Evolutionary conservation across 257 asterid genomes (phyloP).

Genomic region (Osmanthus fragrans): DNA sequence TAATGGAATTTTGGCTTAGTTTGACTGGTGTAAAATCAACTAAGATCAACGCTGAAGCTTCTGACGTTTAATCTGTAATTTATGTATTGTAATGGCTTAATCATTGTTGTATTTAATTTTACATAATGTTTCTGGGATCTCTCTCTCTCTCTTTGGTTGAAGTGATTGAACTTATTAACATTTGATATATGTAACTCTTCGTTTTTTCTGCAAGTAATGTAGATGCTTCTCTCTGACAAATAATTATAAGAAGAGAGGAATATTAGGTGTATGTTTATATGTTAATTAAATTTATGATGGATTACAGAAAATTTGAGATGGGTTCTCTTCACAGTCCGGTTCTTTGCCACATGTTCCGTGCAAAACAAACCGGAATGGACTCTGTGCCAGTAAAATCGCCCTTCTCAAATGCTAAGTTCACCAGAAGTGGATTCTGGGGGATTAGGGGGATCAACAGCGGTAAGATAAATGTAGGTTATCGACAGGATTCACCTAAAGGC

Average conservation of each 20-base stretch:
- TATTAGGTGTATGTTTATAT: background rate
- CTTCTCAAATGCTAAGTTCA: constrained; percentile 44
- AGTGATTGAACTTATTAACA: background rate
- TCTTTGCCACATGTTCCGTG: constrained; percentile 61
- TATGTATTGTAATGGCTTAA: background rate
- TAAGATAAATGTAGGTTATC: constrained; percentile 29
- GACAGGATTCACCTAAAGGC: constrained; percentile 29
- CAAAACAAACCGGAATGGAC: constrained; percentile 54
- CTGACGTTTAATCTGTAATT: background rate
- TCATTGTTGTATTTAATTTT: background rate
- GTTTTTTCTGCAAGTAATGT: background rate
- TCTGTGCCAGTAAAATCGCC: constrained; percentile 44
- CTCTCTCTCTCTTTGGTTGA: too few relatives aligned
- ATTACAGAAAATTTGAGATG: constrained; percentile 45
- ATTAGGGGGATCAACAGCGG: constrained; percentile 33
- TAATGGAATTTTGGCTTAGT: background rate
- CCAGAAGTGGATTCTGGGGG: constrained; percentile 57
- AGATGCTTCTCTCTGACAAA: background rate
- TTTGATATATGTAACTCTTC: background rate
- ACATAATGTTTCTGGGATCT: too few relatives aligned
- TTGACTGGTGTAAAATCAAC: constrained; percentile 1
- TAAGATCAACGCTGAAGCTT: constrained; percentile 13
- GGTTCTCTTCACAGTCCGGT: constrained; percentile 75
- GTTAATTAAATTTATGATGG: constrained; percentile 15
- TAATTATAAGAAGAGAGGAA: background rate